Evolutionary conservation across 2,329 filamentous ascomycete species (phyloP).

Genomic region (Incumbomyces delicatus): DNA sequence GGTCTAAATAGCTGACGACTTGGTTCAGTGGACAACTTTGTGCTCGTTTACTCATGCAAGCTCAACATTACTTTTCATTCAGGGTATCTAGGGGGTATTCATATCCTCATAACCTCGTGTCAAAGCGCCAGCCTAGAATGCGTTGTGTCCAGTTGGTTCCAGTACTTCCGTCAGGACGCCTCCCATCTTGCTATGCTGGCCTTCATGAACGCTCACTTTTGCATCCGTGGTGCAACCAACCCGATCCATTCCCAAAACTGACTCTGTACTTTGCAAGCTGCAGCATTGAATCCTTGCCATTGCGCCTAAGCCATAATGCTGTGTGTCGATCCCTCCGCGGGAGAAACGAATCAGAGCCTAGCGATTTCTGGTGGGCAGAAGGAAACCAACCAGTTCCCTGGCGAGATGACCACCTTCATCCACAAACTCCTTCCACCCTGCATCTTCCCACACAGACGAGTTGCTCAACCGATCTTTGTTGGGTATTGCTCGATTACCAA

Average conservation of each 20-base stretch:
- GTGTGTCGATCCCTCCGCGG: background rate
- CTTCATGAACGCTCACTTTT: conserved; percentile 6
- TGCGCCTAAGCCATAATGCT: too few species aligned
- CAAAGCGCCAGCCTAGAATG: background rate
- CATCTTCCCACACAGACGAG: conserved; percentile 16
- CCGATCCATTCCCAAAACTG: background rate
- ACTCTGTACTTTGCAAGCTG: too few species aligned
- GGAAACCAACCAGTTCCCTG: conserved; percentile 17
- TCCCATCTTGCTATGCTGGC: too few species aligned
- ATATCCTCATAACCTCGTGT: background rate
- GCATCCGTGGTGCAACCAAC: background rate
- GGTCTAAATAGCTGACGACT: conserved; percentile 1
- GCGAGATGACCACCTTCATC: conserved; percentile 8
- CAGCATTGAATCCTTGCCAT: too few species aligned
- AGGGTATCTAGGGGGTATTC: conserved; percentile 1
- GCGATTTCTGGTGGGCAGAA: conserved; percentile 9
- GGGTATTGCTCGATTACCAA: conserved; percentile 8
- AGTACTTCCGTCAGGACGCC: too few species aligned
- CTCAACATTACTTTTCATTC: background rate
- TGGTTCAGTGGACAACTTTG: too few species aligned
- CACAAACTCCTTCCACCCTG: conserved; percentile 15
- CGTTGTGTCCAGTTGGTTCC: background rate
- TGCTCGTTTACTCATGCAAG: background rate
- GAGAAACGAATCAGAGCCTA: background rate
- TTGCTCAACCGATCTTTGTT: conserved; percentile 16